Base-by-base conservation (phyloP, 2,329 filamentous ascomycete genomes). In the Ophiocordyceps camponoti-saundersi region DNA sequence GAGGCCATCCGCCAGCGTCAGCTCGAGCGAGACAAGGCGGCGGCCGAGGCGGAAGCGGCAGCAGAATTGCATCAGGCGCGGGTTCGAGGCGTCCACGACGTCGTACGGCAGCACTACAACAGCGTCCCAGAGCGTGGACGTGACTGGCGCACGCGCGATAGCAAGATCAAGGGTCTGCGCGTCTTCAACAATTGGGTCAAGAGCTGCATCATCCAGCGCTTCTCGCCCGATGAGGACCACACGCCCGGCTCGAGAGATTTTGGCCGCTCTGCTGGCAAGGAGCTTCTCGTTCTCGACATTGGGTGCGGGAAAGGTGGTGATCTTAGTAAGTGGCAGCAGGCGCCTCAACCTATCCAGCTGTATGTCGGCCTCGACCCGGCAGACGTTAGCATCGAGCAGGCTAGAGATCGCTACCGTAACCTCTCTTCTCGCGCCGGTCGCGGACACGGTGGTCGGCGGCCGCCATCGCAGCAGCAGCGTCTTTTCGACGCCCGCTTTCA, bases 101-200 rank as follows among this genome's bases (percentile, higher is more conserved):
- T 94, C 8, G 92, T 96, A 44, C 79, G 82, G 45, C 82, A 94
- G 53, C 90, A 95, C 64, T 98, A 98, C 72, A 98, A 98, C 64
- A 82, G 85, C 36, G 90, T 96, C 0, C 90, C 90, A 0, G 85
- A 98, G 67, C 79, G 89, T 29, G 92, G 92, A 13, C 79, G 90
- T 47, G 88, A 95, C 58, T 98, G 92, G 90, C 79, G 92, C 45
- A 87, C 84, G 61, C 94, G 87, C 7, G 88, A 94, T 57, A 94
- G 85, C 63, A 83, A 85, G 57, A 98, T 98, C 69, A 95, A 93
- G 66, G 92, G 92, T 1, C 69, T 98, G 46, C 79, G 92, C 46
- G 86, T 84, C 54, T 92, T 95, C 71, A 98, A 98, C 68, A 98
- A 98, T 64, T 98, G 92, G 92, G 77, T 98, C 66, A 98, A 98